A percentile compares a stretch with the other conserved stretches of the same genome.
Conservation (phyloP, 768 basidiomycete species). For the Lepiota brunneoincarnata region DNA sequence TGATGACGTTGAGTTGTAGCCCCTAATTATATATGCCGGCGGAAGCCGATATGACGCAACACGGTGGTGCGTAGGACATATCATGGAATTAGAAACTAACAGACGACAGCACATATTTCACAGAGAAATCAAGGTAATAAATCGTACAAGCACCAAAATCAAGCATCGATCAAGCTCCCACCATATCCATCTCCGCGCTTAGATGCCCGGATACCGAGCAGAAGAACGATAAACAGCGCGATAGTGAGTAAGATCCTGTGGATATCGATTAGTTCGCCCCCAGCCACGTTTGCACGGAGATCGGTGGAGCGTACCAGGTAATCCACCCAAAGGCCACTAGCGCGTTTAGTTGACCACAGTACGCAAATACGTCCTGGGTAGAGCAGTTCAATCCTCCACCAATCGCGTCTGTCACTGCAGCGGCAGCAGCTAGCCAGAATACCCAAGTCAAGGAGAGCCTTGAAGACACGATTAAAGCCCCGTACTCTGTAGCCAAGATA, state of each 20-base stretch:
- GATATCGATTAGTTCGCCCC: neutral
- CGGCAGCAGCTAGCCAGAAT: constrained; percentile 74
- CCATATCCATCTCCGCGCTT: constrained; percentile 66
- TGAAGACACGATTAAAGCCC: neutral
- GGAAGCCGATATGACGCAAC: too few species aligned
- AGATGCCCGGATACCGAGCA: constrained; percentile 57
- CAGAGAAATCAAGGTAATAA: neutral
- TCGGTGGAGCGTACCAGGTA: constrained; percentile 49
- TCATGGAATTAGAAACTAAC: too few species aligned
- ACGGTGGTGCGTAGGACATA: too few species aligned
- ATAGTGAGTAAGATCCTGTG: constrained; percentile 67
- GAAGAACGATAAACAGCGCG: constrained; percentile 38
- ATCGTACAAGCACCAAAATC: neutral
- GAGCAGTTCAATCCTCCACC: constrained; percentile 72
- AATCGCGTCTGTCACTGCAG: constrained; percentile 61
- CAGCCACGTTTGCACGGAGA: neutral
- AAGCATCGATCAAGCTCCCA: constrained; percentile 29
- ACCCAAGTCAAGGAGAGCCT: constrained; percentile 74
- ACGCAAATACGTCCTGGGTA: constrained; percentile 45
- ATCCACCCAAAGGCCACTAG: constrained; percentile 76
- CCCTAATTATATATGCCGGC: too few species aligned
- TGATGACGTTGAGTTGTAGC: neutral
- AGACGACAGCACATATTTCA: neutral
- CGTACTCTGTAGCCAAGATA: neutral
- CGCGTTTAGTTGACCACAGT: constrained; percentile 78